Conservation (phyloP, 768 basidiomycete genomes). For the Kwoniella pini region DNA sequence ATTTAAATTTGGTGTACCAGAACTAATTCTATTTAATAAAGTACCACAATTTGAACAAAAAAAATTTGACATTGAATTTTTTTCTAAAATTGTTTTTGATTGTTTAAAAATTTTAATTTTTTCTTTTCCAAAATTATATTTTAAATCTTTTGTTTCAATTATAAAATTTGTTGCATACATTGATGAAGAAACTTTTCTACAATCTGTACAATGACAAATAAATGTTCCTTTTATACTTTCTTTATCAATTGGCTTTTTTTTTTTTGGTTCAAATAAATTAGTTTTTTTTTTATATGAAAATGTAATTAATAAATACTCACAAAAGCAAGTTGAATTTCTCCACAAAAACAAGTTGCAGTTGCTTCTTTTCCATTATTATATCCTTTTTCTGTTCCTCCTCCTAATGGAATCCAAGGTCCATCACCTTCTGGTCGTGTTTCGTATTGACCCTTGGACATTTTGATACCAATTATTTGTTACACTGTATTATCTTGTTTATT, state of each 20-base stretch:
- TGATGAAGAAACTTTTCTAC: slow-evolving; percentile 44
- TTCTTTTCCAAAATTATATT: slow-evolving; percentile 40
- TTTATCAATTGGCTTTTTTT: background rate
- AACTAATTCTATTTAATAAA: slow-evolving; percentile 34
- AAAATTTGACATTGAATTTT: slow-evolving; percentile 38
- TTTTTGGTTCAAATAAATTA: too few species aligned
- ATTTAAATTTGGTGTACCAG: slow-evolving; percentile 24
- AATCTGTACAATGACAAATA: slow-evolving; percentile 48
- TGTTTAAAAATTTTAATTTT: slow-evolving; percentile 29
- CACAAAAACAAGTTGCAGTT: slow-evolving; percentile 45
- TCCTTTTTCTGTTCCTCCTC: slow-evolving; percentile 20
- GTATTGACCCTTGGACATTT: too few species aligned
- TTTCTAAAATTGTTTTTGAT: slow-evolving; percentile 21
- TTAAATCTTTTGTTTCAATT: slow-evolving; percentile 28
- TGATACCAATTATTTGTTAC: too few species aligned
- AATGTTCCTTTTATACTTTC: slow-evolving; percentile 18
- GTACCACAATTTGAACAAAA: slow-evolving; percentile 49
- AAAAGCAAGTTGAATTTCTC: slow-evolving; percentile 34
- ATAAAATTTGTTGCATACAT: slow-evolving; percentile 48
- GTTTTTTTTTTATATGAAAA: too few species aligned
- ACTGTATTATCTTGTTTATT: too few species aligned
- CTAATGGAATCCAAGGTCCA: too few species aligned
- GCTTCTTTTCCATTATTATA: slow-evolving; percentile 38
- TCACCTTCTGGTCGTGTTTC: background rate
- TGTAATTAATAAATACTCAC: too few species aligned